Percentiles rank a stretch among this genome's conserved stretches.
These are phyloP conservation scores for Aleurites moluccanus DNA, from an alignment of 441 rosid species.

Conservation along the genomic window DNA sequence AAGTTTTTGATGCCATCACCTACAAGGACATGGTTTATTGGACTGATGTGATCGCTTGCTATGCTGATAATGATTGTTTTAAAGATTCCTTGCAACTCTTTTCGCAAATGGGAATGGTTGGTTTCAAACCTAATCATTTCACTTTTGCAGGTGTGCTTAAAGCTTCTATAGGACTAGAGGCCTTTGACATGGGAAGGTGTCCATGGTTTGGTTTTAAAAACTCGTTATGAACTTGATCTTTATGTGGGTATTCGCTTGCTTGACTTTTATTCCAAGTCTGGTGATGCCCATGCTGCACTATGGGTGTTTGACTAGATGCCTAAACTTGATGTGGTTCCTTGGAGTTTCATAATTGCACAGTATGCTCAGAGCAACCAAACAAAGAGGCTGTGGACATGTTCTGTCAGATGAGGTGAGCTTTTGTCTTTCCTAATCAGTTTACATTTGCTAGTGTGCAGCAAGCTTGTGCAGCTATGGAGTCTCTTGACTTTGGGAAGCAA, in stretches of 20 bases:
- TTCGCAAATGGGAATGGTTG: conserved; percentile 56
- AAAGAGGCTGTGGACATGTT: conserved; percentile 61
- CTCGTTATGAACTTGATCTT: conserved; percentile 51
- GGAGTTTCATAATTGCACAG: conserved; percentile 93
- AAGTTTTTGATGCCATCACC: conserved; percentile 58
- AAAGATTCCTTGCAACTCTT: conserved; percentile 50
- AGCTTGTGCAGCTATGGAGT: conserved; percentile 60
- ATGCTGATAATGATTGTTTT: conserved; percentile 61
- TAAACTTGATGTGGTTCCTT: conserved; percentile 65
- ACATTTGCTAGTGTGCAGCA: conserved; percentile 71
- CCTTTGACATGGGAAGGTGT: conserved; percentile 49
- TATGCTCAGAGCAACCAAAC: conserved; percentile 57
- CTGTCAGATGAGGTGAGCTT: conserved; percentile 61
- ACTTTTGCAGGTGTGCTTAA: conserved; percentile 69
- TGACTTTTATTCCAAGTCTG: conserved; percentile 61
- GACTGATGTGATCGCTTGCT: conserved; percentile 80
- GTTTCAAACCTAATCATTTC: conserved; percentile 65
- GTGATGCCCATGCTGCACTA: conserved; percentile 43
- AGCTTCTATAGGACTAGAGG: conserved; percentile 66
- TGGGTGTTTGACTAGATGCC: conserved; percentile 71
- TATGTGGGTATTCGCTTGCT: conserved; percentile 70
- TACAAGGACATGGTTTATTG: conserved; percentile 77
- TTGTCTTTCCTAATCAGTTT: conserved; percentile 70
- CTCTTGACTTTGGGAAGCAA: conserved; percentile 59
- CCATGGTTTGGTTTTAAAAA: conserved; percentile 68